Conservation (phyloP, 805 yeast species). For the Diddensiella caesifluorescens region DNA sequence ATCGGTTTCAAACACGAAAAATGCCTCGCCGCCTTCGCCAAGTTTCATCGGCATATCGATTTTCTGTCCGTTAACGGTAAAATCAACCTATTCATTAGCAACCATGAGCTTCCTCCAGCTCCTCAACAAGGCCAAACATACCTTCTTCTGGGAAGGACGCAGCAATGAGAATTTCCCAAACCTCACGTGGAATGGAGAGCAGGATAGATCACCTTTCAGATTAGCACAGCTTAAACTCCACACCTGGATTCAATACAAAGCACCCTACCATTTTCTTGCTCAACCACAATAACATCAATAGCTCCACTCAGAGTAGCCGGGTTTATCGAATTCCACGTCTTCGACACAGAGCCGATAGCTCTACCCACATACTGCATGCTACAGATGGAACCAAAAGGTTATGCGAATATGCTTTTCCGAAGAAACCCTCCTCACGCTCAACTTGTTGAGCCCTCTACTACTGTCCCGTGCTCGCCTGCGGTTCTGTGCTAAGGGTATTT, state of each 20-base stretch:
- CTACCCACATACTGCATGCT: constrained; percentile 93
- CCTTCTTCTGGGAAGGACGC: constrained; percentile 89
- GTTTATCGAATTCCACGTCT: constrained; percentile 94
- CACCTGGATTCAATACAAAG: no score
- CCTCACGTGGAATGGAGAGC: constrained; percentile 95
- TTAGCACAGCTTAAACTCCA: no score
- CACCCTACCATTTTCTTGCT: constrained; percentile 71
- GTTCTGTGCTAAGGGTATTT: no score
- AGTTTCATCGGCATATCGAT: constrained; percentile 91
- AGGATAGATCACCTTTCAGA: constrained; percentile 59
- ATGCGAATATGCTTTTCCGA: no score
- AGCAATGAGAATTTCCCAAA: constrained; percentile 91
- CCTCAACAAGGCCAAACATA: constrained; percentile 8
- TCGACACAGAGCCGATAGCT: constrained; percentile 90
- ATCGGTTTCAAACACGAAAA: constrained; percentile 87
- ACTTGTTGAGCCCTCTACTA: no score
- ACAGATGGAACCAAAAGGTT: not conserved
- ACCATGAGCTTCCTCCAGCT: not conserved
- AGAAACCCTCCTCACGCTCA: no score
- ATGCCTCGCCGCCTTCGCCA: constrained; percentile 97
- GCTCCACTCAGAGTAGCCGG: constrained; percentile 97
- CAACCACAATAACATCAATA: constrained; percentile 91
- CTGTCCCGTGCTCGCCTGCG: no score
- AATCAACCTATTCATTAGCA: constrained; percentile 50
- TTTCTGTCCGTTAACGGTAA: constrained; percentile 74